Percentiles rank a stretch among this genome's conserved stretches.
Evolutionary conservation across 2,329 filamentous ascomycete genomes (phyloP).

Genomic region (Shiraia bambusicola): DNA sequence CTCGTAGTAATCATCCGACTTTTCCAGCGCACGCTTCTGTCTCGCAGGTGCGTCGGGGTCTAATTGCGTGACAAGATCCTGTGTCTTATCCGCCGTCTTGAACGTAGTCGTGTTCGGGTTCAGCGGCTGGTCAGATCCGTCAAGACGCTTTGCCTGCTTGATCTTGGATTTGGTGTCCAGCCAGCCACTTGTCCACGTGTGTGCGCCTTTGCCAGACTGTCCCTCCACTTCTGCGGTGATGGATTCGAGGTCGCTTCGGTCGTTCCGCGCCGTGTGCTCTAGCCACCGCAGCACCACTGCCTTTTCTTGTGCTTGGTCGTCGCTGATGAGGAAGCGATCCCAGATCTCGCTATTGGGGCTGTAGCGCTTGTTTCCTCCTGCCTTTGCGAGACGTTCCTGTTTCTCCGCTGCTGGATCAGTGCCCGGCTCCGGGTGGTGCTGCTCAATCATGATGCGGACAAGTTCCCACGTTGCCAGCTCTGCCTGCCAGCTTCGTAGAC

Average conservation of each 20-base stretch:
- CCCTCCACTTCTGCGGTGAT: constrained; percentile 71
- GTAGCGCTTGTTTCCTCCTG: constrained; percentile 49
- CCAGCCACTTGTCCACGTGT: constrained; percentile 85
- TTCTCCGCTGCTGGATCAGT: constrained; percentile 37
- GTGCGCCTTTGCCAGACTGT: constrained; percentile 64
- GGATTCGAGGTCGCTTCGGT: constrained; percentile 70
- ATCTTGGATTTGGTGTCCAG: constrained; percentile 87
- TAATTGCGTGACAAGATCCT: constrained; percentile 77
- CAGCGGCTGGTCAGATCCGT: constrained; percentile 43
- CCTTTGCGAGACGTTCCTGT: constrained; percentile 31
- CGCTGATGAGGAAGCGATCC: constrained; percentile 72
- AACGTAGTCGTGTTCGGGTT: constrained; percentile 50
- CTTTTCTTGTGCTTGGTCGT: constrained; percentile 75
- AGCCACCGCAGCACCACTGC: constrained; percentile 83
- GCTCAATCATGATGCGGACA: constrained; percentile 70
- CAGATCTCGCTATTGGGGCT: constrained; percentile 64
- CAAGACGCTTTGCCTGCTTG: constrained; percentile 82
- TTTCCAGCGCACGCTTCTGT: constrained; percentile 74
- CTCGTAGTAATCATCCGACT: constrained; percentile 85
- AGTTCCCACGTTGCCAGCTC: constrained; percentile 93
- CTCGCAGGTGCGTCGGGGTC: constrained; percentile 88
- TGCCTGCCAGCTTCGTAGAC: constrained; percentile 68
- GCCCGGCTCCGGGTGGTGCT: constrained; percentile 56
- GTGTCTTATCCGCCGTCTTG: constrained; percentile 48
- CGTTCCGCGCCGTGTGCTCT: constrained; percentile 69